Base-by-base conservation (phyloP, 768 basidiomycete genomes). In the Russula griseocarnosa region DNA sequence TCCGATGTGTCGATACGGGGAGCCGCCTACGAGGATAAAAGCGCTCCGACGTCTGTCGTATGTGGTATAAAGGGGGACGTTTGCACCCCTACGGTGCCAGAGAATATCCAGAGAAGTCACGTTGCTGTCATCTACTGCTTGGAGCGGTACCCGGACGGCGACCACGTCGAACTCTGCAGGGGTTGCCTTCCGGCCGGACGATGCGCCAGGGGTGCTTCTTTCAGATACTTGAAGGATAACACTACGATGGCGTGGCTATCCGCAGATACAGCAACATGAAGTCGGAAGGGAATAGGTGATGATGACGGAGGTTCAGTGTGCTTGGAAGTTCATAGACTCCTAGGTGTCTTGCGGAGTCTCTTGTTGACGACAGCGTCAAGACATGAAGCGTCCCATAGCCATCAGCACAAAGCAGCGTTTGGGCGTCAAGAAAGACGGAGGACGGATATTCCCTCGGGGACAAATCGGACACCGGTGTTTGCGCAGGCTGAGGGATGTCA, bases 401-500 rank as follows among this genome's bases (percentile, higher is more conserved):
- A 69, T 94, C 90, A 22, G 88, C 78, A 56, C 87, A 79, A 42
- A 90, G 76, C 44, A 82, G 76, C 11, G 79, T 73, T 1, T 76
- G 73, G 4, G 80, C 67, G 57, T 81, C 77, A 44, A 88, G 70
- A 69, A 88, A 86, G 7, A 77, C 76, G 32, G 81, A 81, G 1
- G 88, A 90, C 0, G 92, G 89, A 72, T 94, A 94, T 75, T 94
- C 91, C 49, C 74, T 77, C 68, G 86, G 85, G 22, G 76, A 72
- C 1, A 73, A 64, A 22, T 77, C 75, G 16, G 73, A 70, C 32
- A 73, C 75, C 0, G 79, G 71, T 1, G 80, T 74, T 52, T 78
- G 74, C 55, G 87, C 74, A 22, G 84, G 77, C 47, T 72, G 76
- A 0, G 89, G 84, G 52, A 92, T 77, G 69, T 87, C 82, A 69